Evolutionary conservation across 2,329 filamentous ascomycete genomes (phyloP), one percentile per base, ranked within the genome.

Genomic region (Boeremia lycopersici): DNA sequence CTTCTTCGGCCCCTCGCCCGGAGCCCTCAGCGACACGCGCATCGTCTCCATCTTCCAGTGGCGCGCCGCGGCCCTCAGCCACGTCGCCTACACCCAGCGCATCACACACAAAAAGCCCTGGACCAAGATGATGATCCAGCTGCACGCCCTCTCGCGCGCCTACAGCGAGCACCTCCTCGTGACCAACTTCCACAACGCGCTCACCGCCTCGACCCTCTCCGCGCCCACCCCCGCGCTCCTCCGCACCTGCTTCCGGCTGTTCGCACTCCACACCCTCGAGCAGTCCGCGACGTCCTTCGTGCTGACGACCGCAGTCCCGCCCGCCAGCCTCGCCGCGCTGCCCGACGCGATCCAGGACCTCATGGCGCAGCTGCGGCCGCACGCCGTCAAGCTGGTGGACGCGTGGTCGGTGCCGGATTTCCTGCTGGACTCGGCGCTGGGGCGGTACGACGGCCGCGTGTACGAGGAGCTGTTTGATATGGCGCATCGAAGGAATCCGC

Each of bases 391-490:
- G 19, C 61, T 84, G 8, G 81, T 84, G 7, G 81, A 83, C 62
- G 71, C 78, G 1, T 84, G 81, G 81, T 76, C 74, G 46, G 76
- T 83, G 31, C 81, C 81, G 1, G 81, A 83, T 62, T 84, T 77
- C 57, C 58, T 83, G 45, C 73, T 83, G 0, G 77, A 83, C 45
- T 82, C 79, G 64, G 79, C 81, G 6, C 64, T 84, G 34, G 81
- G 81, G 0, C 69, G 80, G 38, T 79, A 75, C 51, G 81, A 84
- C 63, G 81, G 82, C 2, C 78, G 75, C 45, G 81, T 83, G 6
- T 84, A 84, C 59, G 82, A 84, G 61, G 79, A 82, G 50, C 63
- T 83, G 36, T 84, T 77, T 56, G 74, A 82, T 50, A 73, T 78
- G 47, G 81, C 81, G 4, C 81, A 83, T 71, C 69, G 77, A 40